Conservation (phyloP, 805 yeast genomes). For the Lachancea sp. region DNA sequence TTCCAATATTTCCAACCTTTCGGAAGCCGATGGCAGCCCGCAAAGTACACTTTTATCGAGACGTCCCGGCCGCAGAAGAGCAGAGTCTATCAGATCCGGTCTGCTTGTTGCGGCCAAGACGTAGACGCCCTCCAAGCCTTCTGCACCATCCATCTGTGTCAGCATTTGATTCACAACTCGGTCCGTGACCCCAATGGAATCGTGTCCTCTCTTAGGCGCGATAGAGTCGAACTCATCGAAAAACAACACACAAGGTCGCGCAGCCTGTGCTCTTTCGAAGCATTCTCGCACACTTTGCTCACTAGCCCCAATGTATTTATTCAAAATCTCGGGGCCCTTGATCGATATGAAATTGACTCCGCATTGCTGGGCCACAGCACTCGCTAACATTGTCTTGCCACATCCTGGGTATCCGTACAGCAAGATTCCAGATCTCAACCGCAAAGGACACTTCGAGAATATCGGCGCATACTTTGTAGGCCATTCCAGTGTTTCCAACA, state of each 20-base stretch:
- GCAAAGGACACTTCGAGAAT: slow-evolving; percentile 79
- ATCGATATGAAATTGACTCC: slow-evolving; percentile 89
- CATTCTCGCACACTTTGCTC: slow-evolving; percentile 91
- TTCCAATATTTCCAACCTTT: slow-evolving; percentile 63
- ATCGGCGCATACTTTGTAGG: slow-evolving; percentile 95
- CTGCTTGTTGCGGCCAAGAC: slow-evolving; percentile 94
- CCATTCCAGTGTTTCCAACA: slow-evolving; percentile 92
- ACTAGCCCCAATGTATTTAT: slow-evolving; percentile 94
- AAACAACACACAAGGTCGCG: slow-evolving; percentile 86
- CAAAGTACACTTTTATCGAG: slow-evolving; percentile 88
- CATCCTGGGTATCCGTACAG: slow-evolving; percentile 97
- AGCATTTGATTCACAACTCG: slow-evolving; percentile 94
- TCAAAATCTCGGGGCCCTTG: slow-evolving; percentile 92
- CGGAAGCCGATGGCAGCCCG: slow-evolving; percentile 70
- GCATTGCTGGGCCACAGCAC: slow-evolving; percentile 90
- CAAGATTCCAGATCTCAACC: slow-evolving; percentile 83
- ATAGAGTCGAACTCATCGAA: slow-evolving; percentile 96
- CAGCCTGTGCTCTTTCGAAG: slow-evolving; percentile 90
- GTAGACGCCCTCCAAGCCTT: slow-evolving; percentile 93
- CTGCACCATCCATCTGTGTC: slow-evolving; percentile 99
- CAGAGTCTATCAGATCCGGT: slow-evolving; percentile 94
- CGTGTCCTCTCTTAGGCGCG: slow-evolving; percentile 97
- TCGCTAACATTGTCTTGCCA: slow-evolving; percentile 88
- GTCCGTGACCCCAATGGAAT: slow-evolving; percentile 95
- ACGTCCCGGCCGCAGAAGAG: slow-evolving; percentile 91